phyloP scores from a whole-genome alignment of 1,139 yeast genomes.

The Kurtzmaniella quercitrusa region DNA sequence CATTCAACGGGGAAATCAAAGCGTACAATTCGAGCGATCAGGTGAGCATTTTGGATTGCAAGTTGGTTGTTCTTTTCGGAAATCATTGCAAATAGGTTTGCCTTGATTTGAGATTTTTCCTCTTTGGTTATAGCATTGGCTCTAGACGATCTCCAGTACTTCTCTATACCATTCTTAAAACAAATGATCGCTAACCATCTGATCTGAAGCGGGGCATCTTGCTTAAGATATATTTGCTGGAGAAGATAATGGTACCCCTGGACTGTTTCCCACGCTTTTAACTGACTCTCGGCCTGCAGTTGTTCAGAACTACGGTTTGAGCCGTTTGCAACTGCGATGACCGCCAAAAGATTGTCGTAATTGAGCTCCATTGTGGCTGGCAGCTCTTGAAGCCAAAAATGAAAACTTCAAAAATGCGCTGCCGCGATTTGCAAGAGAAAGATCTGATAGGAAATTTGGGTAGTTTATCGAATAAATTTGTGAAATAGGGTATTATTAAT shows the following conservation, averaged over 20 bases:
- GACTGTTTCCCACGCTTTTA: constrained; percentile 61
- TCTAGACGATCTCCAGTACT: constrained; percentile 74
- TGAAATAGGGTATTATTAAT: background rate
- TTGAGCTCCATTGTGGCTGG: constrained; percentile 17
- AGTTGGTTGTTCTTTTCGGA: constrained; percentile 72
- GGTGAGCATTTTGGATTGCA: constrained; percentile 78
- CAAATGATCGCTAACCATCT: constrained; percentile 88
- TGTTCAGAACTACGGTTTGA: constrained; percentile 46
- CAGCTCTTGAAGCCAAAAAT: background rate
- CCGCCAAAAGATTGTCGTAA: constrained; percentile 18
- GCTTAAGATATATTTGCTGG: constrained; percentile 61
- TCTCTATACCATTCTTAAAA: constrained; percentile 82
- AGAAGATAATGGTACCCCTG: constrained; percentile 58
- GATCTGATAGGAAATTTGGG: too few relatives aligned
- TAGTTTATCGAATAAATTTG: background rate
- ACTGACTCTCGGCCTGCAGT: constrained; percentile 62
- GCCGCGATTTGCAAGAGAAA: too few relatives aligned
- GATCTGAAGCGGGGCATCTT: constrained; percentile 54
- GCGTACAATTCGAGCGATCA: constrained; percentile 72
- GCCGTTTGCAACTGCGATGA: constrained; percentile 49
- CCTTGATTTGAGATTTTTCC: constrained; percentile 64
- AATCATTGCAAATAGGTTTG: constrained; percentile 54
- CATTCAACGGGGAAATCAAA: constrained; percentile 85
- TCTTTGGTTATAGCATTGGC: constrained; percentile 54
- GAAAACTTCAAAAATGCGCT: too few relatives aligned